Percentiles rank a stretch among this genome's conserved stretches.
Evolutionary conservation across 1,284 basidiomycete genomes (phyloP).

Genomic region (Marasmius fiardii): DNA sequence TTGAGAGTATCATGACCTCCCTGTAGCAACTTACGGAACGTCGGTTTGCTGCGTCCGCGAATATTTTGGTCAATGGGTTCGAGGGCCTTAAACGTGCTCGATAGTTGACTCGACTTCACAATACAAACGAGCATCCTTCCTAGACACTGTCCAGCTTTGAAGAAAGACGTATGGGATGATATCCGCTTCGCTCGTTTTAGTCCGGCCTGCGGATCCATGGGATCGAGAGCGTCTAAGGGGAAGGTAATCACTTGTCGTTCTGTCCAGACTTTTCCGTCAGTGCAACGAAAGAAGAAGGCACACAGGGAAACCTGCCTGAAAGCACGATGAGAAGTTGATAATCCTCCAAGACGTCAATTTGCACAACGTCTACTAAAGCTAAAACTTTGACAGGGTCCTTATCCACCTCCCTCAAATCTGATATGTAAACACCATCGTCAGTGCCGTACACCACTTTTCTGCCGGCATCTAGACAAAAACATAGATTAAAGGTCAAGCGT

Average conservation of each 20-base stretch:
- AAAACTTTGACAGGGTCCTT: constrained; percentile 91
- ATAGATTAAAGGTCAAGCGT: constrained; percentile 1
- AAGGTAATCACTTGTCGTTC: constrained; percentile 97
- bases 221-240: constrained; percentile 91
- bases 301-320: constrained; percentile 60
- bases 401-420: constrained; percentile 75
- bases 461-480: constrained; percentile 64
- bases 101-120: constrained; percentile 93
- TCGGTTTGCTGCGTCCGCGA: constrained; percentile 84
- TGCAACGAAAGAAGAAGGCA: neutral
- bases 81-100: constrained; percentile 96
- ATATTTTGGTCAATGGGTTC: constrained; percentile 93
- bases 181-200: constrained; percentile 94
- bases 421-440: constrained; percentile 95
- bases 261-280: constrained; percentile 24
- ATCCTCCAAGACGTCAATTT: constrained; percentile 96
- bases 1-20: constrained; percentile 94
- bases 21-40: constrained; percentile 91
- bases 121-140: constrained; percentile 96
- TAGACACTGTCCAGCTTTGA: constrained; percentile 94
- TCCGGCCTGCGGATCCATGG: constrained; percentile 86
- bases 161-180: constrained; percentile 95
- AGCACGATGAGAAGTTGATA: constrained; percentile 95
- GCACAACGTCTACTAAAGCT: constrained; percentile 85
- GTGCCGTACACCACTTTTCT: constrained; percentile 93